These are phyloP conservation scores for Euryodendron excelsum DNA, from an alignment of 148 eudicot genomes.

Conservation along the genomic window DNA sequence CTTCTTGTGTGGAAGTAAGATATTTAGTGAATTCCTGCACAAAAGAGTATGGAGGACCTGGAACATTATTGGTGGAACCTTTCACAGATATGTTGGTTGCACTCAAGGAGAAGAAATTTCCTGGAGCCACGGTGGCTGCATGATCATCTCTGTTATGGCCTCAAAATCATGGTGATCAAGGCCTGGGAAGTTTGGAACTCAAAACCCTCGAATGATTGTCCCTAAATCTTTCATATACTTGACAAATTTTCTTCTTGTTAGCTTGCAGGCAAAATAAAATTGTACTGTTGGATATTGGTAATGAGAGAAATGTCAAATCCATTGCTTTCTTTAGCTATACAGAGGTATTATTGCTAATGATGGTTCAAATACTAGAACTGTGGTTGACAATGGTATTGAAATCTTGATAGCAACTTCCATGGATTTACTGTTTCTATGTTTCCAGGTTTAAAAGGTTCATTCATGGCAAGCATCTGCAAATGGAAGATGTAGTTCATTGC, in stretches of 20 bases:
- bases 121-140: conserved; percentile 53
- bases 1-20: conserved; percentile 31
- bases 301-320: not conserved
- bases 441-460: conserved; percentile 4
- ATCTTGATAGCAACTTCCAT: conserved; percentile 1
- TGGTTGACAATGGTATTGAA: conserved; percentile 1
- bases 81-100: conserved; percentile 62
- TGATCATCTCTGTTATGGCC: conserved; percentile 26
- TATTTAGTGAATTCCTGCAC: conserved; percentile 52
- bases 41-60: conserved; percentile 71
- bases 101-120: conserved; percentile 54
- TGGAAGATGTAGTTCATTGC: conserved; percentile 17
- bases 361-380: conserved; percentile 14
- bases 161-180: not conserved
- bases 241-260: not conserved
- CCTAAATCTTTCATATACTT: not conserved
- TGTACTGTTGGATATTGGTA: not conserved
- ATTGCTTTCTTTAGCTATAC: conserved; percentile 32
- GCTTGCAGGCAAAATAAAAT: not conserved
- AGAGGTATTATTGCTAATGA: conserved; percentile 24
- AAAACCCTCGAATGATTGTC: conserved; percentile 15
- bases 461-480: too few species aligned
- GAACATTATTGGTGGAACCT: conserved; percentile 73
- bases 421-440: not conserved
- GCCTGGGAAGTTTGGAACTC: conserved; percentile 24